phyloP scores from a whole-genome alignment of 2,329 filamentous ascomycete species.

The Stachybotrys chartarum region DNA sequence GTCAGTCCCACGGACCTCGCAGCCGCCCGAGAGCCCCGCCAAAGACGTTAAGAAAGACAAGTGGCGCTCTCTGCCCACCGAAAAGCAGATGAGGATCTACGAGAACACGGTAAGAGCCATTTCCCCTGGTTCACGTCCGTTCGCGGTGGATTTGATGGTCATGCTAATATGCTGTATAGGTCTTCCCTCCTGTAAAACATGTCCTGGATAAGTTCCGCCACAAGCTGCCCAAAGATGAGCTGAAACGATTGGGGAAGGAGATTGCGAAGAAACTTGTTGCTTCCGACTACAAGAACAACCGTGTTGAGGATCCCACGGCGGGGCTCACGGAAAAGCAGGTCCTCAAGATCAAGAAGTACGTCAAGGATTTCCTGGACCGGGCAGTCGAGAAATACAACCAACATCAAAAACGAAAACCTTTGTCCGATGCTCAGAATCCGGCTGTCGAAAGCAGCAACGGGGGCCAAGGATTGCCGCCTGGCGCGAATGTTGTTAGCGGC shows the following conservation, averaged over 20 bases:
- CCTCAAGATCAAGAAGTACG: slow-evolving; percentile 75
- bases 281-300: slow-evolving; percentile 83
- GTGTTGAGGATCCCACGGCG: slow-evolving; percentile 73
- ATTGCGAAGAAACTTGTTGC: slow-evolving; percentile 83
- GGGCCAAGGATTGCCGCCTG: slow-evolving; percentile 3
- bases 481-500: slow-evolving; percentile 4
- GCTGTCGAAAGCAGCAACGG: slow-evolving; percentile 5
- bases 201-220: slow-evolving; percentile 82
- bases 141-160: too few species aligned
- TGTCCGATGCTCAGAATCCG: slow-evolving; percentile 19
- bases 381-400: slow-evolving; percentile 69
- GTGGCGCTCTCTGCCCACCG: slow-evolving; percentile 61
- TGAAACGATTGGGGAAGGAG: slow-evolving; percentile 57
- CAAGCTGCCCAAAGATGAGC: slow-evolving; percentile 74
- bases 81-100: slow-evolving; percentile 93
- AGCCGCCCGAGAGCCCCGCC: slow-evolving; percentile 45
- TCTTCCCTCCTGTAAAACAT: slow-evolving; percentile 78
- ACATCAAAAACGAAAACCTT: slow-evolving; percentile 58
- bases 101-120: slow-evolving; percentile 74
- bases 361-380: slow-evolving; percentile 80
- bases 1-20: slow-evolving; percentile 54
- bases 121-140: not conserved
- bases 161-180: slow-evolving; percentile 37
- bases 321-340: slow-evolving; percentile 67
- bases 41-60: slow-evolving; percentile 60